A percentile compares a stretch with the other conserved stretches of the same genome.
Evolutionary conservation across 2,329 filamentous ascomycete species (phyloP).

Genomic region (Rasamsonia emersonii): DNA sequence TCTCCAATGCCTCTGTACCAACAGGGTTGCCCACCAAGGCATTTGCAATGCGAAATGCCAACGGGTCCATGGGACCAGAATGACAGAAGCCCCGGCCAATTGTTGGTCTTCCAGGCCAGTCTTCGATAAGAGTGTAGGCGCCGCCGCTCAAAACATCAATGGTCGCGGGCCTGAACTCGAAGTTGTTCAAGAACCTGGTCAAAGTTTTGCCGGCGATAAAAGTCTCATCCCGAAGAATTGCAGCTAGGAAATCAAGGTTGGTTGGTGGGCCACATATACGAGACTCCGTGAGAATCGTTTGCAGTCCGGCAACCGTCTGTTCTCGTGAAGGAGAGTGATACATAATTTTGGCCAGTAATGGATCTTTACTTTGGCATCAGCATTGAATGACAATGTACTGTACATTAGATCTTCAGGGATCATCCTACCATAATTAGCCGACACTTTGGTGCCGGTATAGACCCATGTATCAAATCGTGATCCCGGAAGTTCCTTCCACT

Average conservation of each 20-base stretch:
- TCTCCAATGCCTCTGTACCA: constrained; percentile 48
- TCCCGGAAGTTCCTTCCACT: constrained; percentile 42
- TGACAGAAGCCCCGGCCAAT: constrained; percentile 52
- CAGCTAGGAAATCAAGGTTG: constrained; percentile 48
- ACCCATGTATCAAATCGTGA: constrained; percentile 58
- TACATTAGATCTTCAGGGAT: constrained; percentile 7
- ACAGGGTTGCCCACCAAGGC: constrained; percentile 49
- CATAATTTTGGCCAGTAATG: constrained; percentile 52
- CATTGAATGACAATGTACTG: constrained; percentile 5
- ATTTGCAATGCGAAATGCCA: constrained; percentile 53
- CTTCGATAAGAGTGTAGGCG: constrained; percentile 51
- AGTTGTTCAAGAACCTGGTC: constrained; percentile 48
- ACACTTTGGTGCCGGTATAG: constrained; percentile 47
- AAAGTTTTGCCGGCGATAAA: constrained; percentile 46
- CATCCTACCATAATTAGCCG: constrained; percentile 46
- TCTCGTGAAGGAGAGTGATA: constrained; percentile 37
- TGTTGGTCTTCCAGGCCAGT: constrained; percentile 48
- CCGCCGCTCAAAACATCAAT: constrained; percentile 51
- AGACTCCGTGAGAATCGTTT: constrained; percentile 35
- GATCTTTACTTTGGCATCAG: constrained; percentile 27
- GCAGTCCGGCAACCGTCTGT: constrained; percentile 38
- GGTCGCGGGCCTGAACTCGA: constrained; percentile 41
- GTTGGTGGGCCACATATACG: constrained; percentile 47
- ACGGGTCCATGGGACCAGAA: constrained; percentile 53
- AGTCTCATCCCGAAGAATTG: constrained; percentile 38